Base-by-base conservation (phyloP, 257 asterid species). In the Gynochthodes officinalis region DNA sequence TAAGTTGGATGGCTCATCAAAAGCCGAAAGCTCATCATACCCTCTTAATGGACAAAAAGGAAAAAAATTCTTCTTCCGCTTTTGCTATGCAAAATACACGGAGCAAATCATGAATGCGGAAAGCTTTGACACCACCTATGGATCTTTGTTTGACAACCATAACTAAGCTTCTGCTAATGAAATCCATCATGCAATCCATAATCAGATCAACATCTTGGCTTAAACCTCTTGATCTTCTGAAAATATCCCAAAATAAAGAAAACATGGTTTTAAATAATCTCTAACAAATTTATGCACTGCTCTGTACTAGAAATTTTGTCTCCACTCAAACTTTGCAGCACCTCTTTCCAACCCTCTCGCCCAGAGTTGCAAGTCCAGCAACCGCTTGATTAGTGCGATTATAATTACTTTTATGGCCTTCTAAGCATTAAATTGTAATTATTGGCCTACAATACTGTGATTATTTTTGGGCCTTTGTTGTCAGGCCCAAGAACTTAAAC, bases 181-280 rank as follows among this genome's bases (percentile, higher is more conserved):
- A 37, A 28, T 58, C 75, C 13, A 0, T 28, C 14, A 71, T 3
- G 76, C 69, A 7, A 72, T 19, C 76, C 76, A 72, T 46, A 72
- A 30, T 1, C 15, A 30, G 7, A 19, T 10, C 50, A 72, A 46
- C 21, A 1, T 40, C 48, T 46, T 7, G 30, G 27, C 16, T 2
- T 28, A 3, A 18, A 72, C 49, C 13, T 25, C 42, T 28, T 12
- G 11, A n/a, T 60, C 76, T 52, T 44, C 39, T 30, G n/a, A 48
- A 9, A 72, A 72, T 18, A 42, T 3, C 23, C 49, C 69, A 32
- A 72, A 60, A 32, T 61, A 72, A 7, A 72, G 76, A 60, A 72
- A 32, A 25, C 76, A 72, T 5, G 76, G 46, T 7, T 33, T 72
- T 5, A 72, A 9, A 48, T 30, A 30, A 2, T 46, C 32, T 72